Conservation (phyloP, 331 rosid species). For the Pyracantha coccinea region DNA sequence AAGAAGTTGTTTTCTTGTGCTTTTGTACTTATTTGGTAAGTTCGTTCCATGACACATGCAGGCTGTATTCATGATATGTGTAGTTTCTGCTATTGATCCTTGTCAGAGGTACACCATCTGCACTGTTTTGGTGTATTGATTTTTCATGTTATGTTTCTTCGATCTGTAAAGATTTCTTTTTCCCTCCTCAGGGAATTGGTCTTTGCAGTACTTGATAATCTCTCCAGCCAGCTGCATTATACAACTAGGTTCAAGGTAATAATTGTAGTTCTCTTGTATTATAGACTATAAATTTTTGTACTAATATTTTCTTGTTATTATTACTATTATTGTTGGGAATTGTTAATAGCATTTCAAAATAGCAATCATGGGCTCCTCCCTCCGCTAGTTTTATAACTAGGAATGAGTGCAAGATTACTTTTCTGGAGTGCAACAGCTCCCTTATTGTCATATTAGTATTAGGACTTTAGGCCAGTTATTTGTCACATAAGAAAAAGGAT, state of each 20-base stretch:
- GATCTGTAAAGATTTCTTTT: neutral
- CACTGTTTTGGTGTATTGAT: conserved; percentile 9
- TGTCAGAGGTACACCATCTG: conserved; percentile 52
- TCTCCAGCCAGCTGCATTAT: conserved; percentile 69
- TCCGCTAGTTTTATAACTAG: no score
- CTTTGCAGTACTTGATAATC: conserved; percentile 48
- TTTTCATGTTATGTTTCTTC: conserved; percentile 11
- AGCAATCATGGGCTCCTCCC: no score
- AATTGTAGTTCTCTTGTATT: conserved; percentile 2
- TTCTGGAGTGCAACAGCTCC: no score
- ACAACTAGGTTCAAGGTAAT: conserved; percentile 62
- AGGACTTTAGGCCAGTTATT: neutral
- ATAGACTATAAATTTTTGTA: neutral
- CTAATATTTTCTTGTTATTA: neutral
- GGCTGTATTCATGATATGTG: conserved; percentile 92
- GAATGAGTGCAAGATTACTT: no score
- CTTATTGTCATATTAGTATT: no score
- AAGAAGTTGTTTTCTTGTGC: neutral
- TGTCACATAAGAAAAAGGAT: neutral
- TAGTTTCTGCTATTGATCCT: conserved; percentile 79
- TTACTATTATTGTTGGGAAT: no score
- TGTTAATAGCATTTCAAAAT: no score
- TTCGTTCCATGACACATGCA: conserved; percentile 29
- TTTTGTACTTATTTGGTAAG: conserved; percentile 9
- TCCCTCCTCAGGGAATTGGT: conserved; percentile 54